phyloP scores from a whole-genome alignment of 768 basidiomycete genomes.

The Chlorophyllum brunneum region DNA sequence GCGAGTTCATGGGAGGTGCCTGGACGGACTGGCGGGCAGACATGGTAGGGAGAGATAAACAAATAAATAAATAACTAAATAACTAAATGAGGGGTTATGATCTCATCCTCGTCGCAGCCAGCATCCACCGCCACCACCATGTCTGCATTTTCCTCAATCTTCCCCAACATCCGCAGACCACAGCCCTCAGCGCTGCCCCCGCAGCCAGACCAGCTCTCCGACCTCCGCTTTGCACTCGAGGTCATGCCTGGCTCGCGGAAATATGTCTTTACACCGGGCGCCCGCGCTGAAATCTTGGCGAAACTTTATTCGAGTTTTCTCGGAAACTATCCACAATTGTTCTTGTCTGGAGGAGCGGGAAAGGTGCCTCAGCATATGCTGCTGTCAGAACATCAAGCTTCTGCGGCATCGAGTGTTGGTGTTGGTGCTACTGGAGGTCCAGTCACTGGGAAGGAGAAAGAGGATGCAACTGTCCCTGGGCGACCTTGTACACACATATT shows the following conservation, averaged over 20 bases:
- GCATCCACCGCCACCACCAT: neutral
- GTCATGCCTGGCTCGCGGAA: conserved; percentile 79
- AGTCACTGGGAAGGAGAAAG: conserved; percentile 57
- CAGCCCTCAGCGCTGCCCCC: conserved; percentile 3
- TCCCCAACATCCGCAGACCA: conserved; percentile 12
- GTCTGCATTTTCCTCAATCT: conserved; percentile 11
- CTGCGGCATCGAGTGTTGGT: conserved; percentile 23
- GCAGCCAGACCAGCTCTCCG: conserved; percentile 38
- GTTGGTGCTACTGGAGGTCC: neutral
- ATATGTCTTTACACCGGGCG: conserved; percentile 69
- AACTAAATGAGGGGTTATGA: conserved; percentile 1
- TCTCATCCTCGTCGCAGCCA: conserved; percentile 4
- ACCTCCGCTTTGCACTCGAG: conserved; percentile 72
- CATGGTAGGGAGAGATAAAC: conserved; percentile 14
- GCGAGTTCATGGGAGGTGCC: conserved; percentile 15
- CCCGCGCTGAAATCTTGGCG: conserved; percentile 76
- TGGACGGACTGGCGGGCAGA: conserved; percentile 16
- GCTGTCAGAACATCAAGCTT: conserved; percentile 67
- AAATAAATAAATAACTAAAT: neutral
- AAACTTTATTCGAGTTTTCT: conserved; percentile 83
- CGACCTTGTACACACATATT: conserved; percentile 82
- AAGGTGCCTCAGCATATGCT: conserved; percentile 61
- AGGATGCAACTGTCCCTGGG: conserved; percentile 59
- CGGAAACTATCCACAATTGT: conserved; percentile 70
- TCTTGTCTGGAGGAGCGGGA: conserved; percentile 62